Conservation (phyloP, 495 filamentous ascomycete genomes). For the Pseudevernia furfuracea region DNA sequence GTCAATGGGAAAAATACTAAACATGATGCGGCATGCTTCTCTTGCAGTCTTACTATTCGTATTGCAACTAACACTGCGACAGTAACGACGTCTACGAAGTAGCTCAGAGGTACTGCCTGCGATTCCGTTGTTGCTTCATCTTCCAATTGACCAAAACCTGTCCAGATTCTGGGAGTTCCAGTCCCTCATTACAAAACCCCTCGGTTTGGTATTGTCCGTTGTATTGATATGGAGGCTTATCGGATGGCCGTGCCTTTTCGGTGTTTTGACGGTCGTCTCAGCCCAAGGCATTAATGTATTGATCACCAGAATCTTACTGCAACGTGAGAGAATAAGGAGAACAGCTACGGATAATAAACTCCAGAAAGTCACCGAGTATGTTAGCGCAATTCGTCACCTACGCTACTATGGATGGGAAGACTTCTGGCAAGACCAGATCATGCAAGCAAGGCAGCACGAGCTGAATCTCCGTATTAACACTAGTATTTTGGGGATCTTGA, state of each 20-base stretch:
- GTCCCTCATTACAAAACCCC: conserved; percentile 56
- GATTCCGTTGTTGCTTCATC: conserved; percentile 1
- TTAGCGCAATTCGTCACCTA: conserved; percentile 76
- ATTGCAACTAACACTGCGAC: conserved; percentile 13
- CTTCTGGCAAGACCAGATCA: conserved; percentile 65
- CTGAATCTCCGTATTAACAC: conserved; percentile 58
- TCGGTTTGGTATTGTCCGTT: conserved; percentile 60
- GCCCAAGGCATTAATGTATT: conserved; percentile 58
- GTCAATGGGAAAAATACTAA: conserved; percentile 77
- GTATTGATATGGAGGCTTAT: conserved; percentile 66
- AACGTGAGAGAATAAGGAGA: conserved; percentile 57
- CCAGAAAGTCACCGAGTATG: conserved; percentile 68
- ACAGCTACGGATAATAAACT: conserved; percentile 62
- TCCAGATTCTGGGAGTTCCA: conserved; percentile 69
- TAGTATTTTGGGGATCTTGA: conserved; percentile 50
- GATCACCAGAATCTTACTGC: conserved; percentile 52
- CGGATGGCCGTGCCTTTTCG: conserved; percentile 70
- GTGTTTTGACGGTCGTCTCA: conserved; percentile 54
- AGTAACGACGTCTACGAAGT: conserved; percentile 72
- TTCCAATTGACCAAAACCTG: background rate
- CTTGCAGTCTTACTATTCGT: background rate
- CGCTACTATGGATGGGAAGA: conserved; percentile 85
- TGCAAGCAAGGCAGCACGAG: conserved; percentile 61
- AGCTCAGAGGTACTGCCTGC: conserved; percentile 45
- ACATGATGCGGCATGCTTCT: conserved; percentile 52